Evolutionary conservation across 192 early-diverging fungal species (phyloP).

Genomic region (Coemansia sp.): DNA sequence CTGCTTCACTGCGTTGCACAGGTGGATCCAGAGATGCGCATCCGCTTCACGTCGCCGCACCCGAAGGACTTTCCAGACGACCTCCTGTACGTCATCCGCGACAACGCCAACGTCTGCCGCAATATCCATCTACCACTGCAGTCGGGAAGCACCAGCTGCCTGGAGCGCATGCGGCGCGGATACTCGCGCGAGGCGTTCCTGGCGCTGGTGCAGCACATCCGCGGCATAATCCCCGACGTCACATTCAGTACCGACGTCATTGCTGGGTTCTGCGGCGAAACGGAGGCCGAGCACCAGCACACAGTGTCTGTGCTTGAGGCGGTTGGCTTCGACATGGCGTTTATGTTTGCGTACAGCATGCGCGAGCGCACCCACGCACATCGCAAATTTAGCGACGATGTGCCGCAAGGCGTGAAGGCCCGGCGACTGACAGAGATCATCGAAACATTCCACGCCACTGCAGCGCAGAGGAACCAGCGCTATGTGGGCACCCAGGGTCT

Average conservation of each 20-base stretch:
- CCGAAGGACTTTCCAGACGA: conserved; percentile 82
- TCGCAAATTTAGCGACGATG: conserved; percentile 67
- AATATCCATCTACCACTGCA: conserved; percentile 76
- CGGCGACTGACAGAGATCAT: conserved; percentile 70
- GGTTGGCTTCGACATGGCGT: conserved; percentile 73
- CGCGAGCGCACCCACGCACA: conserved; percentile 77
- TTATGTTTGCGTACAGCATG: conserved; percentile 82
- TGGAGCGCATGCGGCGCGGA: conserved; percentile 76
- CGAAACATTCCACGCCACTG: conserved; percentile 62
- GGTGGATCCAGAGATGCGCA: conserved; percentile 74
- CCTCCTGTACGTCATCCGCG: conserved; percentile 67
- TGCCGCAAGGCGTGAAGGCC: conserved; percentile 64
- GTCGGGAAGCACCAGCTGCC: conserved; percentile 66
- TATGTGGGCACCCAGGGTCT: conserved; percentile 56
- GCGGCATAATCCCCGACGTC: conserved; percentile 69
- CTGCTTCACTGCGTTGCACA: conserved; percentile 68
- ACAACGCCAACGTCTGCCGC: conserved; percentile 70
- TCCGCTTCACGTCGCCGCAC: conserved; percentile 79
- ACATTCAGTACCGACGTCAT: conserved; percentile 77
- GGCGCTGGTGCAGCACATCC: conserved; percentile 66
- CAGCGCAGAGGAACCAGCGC: conserved; percentile 57
- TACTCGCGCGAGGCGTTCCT: conserved; percentile 74
- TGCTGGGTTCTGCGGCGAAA: conserved; percentile 79
- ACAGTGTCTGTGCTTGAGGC: conserved; percentile 68
- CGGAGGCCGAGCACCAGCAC: conserved; percentile 69